phyloP scores from a whole-genome alignment of 2,329 filamentous ascomycete genomes.

The Epichloe gansuensis region DNA sequence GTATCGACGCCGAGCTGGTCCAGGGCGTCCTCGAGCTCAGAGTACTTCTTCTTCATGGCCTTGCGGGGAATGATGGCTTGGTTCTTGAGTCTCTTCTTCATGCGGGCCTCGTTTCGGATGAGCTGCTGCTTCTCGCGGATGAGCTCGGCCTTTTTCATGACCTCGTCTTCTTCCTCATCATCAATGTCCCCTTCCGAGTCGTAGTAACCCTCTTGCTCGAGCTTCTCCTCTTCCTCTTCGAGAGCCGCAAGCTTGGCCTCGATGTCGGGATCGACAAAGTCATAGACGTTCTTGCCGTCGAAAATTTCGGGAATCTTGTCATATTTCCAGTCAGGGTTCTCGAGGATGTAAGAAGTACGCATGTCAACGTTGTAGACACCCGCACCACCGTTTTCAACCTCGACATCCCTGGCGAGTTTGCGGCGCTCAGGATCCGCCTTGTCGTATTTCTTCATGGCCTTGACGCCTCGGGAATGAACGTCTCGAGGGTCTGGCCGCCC shows the following conservation, averaged over 20 bases:
- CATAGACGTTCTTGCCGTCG: constrained; percentile 93
- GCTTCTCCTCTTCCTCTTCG: constrained; percentile 88
- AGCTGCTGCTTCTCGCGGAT: constrained; percentile 91
- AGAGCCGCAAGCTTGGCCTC: constrained; percentile 82
- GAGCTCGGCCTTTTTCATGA: constrained; percentile 80
- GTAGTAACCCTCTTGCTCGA: constrained; percentile 88
- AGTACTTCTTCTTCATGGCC: constrained; percentile 65
- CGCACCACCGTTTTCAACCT: constrained; percentile 84
- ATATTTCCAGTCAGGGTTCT: constrained; percentile 85
- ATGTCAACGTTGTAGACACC: constrained; percentile 95
- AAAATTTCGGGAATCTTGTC: constrained; percentile 91
- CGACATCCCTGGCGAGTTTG: constrained; percentile 70
- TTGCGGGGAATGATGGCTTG: constrained; percentile 82
- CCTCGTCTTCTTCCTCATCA: constrained; percentile 78
- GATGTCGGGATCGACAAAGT: constrained; percentile 95
- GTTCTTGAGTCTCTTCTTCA: constrained; percentile 97
- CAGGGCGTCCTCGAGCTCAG: constrained; percentile 76
- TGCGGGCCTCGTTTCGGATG: constrained; percentile 86
- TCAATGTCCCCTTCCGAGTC: constrained; percentile 72
- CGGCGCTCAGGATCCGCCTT: constrained; percentile 76
- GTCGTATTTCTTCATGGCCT: constrained; percentile 76
- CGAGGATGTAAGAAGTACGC: constrained; percentile 76
- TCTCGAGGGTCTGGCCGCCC: constrained; percentile 63
- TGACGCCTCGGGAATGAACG: constrained; percentile 76
- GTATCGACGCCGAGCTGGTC: constrained; percentile 79